phyloP scores from a whole-genome alignment of 352 stramenopile species.

The Pythium brachiatum region DNA sequence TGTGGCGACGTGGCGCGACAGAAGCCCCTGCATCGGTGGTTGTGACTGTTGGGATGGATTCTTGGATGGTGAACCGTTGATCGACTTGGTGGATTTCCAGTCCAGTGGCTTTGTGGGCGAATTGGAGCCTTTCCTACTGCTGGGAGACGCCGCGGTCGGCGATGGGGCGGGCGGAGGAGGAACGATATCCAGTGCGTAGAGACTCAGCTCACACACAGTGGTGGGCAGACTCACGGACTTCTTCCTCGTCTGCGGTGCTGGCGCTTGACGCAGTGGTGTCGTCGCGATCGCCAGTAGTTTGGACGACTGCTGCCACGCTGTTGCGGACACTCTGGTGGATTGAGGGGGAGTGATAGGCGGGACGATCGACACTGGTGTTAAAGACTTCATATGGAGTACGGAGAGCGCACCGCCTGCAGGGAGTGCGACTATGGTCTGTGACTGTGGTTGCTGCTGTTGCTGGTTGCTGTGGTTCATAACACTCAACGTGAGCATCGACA shows the following conservation, averaged over 20 bases:
- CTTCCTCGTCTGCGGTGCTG: not conserved
- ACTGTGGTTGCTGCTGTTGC: not conserved
- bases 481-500: not conserved
- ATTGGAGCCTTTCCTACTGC: not conserved
- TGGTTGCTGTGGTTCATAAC: not conserved
- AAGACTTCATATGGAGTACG: conserved; percentile 11
- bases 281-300: conserved; percentile 15
- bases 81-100: not conserved
- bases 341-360: conserved; percentile 7
- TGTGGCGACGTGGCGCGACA: conserved; percentile 8
- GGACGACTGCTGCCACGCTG: conserved; percentile 10
- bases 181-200: not conserved
- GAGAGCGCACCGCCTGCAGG: conserved; percentile 8
- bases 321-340: not conserved
- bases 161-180: not conserved
- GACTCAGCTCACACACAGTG: not conserved
- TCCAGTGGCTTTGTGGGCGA: not conserved
- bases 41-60: not conserved
- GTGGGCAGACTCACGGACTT: not conserved
- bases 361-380: conserved; percentile 5
- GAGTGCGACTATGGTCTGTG: not conserved
- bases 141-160: not conserved
- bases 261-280: not conserved
- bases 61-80: not conserved
- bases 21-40: conserved; percentile 1